Base-by-base conservation (phyloP, 257 asterid genomes). In the Forsythia viridissima region DNA sequence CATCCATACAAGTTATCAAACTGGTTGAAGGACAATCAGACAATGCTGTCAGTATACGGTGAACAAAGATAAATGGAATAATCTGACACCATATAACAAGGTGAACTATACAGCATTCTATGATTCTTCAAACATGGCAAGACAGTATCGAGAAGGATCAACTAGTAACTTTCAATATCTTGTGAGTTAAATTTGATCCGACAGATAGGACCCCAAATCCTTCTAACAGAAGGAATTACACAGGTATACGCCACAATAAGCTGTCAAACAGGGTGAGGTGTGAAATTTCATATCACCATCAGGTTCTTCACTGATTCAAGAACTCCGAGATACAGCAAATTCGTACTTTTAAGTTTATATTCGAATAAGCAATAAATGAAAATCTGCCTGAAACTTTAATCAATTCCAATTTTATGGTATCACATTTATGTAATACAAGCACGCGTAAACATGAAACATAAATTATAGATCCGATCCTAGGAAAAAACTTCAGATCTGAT, bases 1-100 rank as follows among this genome's bases (percentile, higher is more conserved):
- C 90, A 87, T 30, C 90, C 90, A 5, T 87, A 87, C 84, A 87
- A 74, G 84, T 84, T 87, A 37, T 87, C 90, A 18, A 83, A 83
- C 87, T 83, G 77, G 73, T 7, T 4, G 61, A 73, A 55, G 36
- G 70, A 81, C 20, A 65, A 24, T 39, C 18, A 38, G 12, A 36
- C 2, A 34, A 42, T 24, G 21, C 18, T 21, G 30, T 63, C 39
- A 63, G 70, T 63, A 3, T 30, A 63, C 30, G 34, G 2, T 63
- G 70, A 63, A n/a, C 68, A 61, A 57, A 61, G 37, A 30, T 1
- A 63, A 2, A 24, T 63, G 70, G 3, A 24, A 16, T 24, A 8
- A 57, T 20, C 6, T 18, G 21, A n/a, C 3, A 13, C 24, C 0
- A 21, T 21, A n/a, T 1, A 59, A 59, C 1, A 5, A 20, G 36